Evolutionary conservation across 2,329 filamentous ascomycete genomes (phyloP), one percentile per base, ranked within the genome.

Genomic region (Calonectria hongkongensis): DNA sequence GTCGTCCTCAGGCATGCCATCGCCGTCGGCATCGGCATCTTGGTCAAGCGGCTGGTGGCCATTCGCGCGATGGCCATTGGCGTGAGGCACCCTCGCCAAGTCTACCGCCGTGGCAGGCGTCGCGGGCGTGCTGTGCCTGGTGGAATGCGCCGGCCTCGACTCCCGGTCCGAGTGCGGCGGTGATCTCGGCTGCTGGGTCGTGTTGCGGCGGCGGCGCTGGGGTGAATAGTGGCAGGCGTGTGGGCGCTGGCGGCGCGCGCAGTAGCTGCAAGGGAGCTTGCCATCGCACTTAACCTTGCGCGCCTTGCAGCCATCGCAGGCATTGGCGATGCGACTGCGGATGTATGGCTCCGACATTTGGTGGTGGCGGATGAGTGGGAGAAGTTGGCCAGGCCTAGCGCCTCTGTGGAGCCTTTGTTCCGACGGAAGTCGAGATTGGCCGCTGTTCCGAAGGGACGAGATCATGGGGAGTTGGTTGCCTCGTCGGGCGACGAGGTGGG

Each of bases 241-340:
- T 9, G 85, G 82, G 27, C 85, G 84, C 71, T 84, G 85, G 0
- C 87, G 84, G 1, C 84, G 81, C 13, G 83, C 83, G 73, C 89
- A 90, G 76, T 89, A 89, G 47, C 83, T 83, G 78, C 89, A 90
- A 0, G 89, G 89, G n/a, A 84, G 76, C n/a, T 84, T 84, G 1
- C 89, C 89, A 74, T 89, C 88, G 78, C 89, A 90, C 80, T 89
- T 89, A 48, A 90, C 87, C 84, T 90, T 90, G 68, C 88, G 85
- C 13, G 86, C 83, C 76, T 90, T 90, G 83, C 88, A 90, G 3
- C 85, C 84, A 74, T 90, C 88, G 79, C 89, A 90, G 51, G 89
- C 89, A 73, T 89, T 89, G 70, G 87, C 83, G 51, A 89, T 86
- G 72, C 88, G 88, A 68, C 81, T 84, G 68, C 84, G 84, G 73